Conservation (phyloP, 768 basidiomycete species). For the Panellus pusillus region DNA sequence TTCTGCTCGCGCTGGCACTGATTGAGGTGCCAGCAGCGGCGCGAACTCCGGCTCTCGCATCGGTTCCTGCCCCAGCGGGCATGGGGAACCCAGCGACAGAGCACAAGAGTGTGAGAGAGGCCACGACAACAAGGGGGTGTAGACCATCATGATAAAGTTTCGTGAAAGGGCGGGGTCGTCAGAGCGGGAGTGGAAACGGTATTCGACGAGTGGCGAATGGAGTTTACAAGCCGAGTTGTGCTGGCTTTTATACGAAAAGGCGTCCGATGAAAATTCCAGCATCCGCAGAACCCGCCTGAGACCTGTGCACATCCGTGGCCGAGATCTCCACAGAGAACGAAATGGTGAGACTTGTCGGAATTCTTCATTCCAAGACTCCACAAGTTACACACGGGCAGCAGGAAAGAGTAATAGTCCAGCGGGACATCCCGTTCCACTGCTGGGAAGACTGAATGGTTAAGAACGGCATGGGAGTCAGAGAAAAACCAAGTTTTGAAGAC, state of each 20-base stretch:
- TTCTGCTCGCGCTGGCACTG: too few species aligned
- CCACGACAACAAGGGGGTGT: conserved; percentile 1
- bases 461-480: too few species aligned
- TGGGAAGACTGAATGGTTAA: too few species aligned
- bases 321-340: not conserved
- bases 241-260: not conserved
- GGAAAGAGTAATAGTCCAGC: too few species aligned
- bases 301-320: too few species aligned
- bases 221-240: not conserved
- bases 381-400: too few species aligned
- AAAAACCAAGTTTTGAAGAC: too few species aligned
- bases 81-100: not conserved
- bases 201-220: conserved; percentile 5
- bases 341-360: not conserved
- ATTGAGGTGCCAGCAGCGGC: too few species aligned
- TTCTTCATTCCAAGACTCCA: too few species aligned
- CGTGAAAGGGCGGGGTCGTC: not conserved
- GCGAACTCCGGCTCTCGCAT: not conserved
- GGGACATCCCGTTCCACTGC: too few species aligned
- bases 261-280: not conserved
- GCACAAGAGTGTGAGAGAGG: not conserved
- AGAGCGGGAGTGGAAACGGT: not conserved
- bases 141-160: conserved; percentile 8
- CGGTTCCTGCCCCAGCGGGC: not conserved
- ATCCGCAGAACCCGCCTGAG: not conserved